Evolutionary conservation across 148 eudicot genomes (phyloP), one percentile per base, ranked within the genome.

Genomic region (Diospyros kaki): DNA sequence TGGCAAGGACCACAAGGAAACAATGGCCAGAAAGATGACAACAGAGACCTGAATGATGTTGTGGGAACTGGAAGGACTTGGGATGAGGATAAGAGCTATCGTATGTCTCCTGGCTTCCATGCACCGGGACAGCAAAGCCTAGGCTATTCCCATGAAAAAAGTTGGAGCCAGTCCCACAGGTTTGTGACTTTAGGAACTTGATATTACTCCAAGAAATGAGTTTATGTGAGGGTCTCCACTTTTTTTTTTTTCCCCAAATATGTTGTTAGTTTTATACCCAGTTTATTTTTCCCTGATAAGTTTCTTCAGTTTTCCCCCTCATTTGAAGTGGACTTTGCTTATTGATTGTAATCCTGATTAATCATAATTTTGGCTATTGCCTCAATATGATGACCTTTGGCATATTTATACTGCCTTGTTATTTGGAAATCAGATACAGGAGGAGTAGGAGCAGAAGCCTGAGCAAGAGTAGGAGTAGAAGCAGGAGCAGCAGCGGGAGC

Each of bases 11-110:
- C 72, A 12, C 65, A 59, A 63, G 54, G 66, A 55, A 75, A 12
- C 1, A 3, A 11, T 41, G 73, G 46, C 66, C 79, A 67, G 41
- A 80, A 59, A 60, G 73, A 76, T 28, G 73, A 61, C 17, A 76
- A 53, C 10, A 76, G 83, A 73, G 71, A 72, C 70, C 66, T 64
- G 2, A 45, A 53, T 66, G 76, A 76, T 61, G 55, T 66, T 62
- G 60, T 51, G 41, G 65, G 41, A 72, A 56, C 42, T 42, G 65
- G 76, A 46, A 72, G 63, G 76, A n/a, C 66, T 64, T 53, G 54
- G 69, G 76, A 62, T 71, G 58, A 15, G 51, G 76, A 43, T 6
- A 72, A 72, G 61, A 58, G 59, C 76, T 58, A 66, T 72, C 58
- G 44, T 45, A n/a, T n/a, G 66, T 72, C 71, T 65, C 13, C 77